Evolutionary conservation across 176 grass and related monocot genomes (phyloP), one percentile per base, ranked within the genome.

Genomic region (Urochloa ruziziensis): DNA sequence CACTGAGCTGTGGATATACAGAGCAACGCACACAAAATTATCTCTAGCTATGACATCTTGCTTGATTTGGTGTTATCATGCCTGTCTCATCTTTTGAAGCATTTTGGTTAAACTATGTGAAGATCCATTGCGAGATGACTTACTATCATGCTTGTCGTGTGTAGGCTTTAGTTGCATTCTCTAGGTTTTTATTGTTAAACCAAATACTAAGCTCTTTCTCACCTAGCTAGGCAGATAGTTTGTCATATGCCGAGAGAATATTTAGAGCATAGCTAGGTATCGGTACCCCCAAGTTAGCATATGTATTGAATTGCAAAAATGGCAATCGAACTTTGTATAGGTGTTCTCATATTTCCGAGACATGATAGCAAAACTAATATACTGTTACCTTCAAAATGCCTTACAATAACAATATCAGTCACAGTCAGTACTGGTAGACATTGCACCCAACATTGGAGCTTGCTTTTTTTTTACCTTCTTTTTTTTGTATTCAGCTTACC

Each of bases 51-150:
- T 12, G 18, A 66, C 57, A 80, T 89, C 67, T 80, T 51, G 66
- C 62, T 85, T 70, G 75, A 46, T 79, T 46, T 49, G 60, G 21
- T n/a, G 61, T 29, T 61, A 27, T 70, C 77, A 84, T 70, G 77
- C 39, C 61, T 53, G 70, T 70, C 77, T 77, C 70, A 77, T 70
- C 71, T 86, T 82, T 71, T 77, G 27, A 85, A 90, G 64, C 83
- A 90, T 75, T 65, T 65, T 73, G 32, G 56, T 63, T 62, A 79
- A 74, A 80, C 51, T 71, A 80, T 27, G 5, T 7, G 8, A 34
- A 34, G 70, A 62, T 28, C 12, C 4, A 12, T 53, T 1, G 2
- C 10, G 54, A 61, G 70, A 47, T 52, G 21, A 29, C 5, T 34
- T 62, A 46, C 39, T 28, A 42, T 48, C 27, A 62, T 12, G 10